Evolutionary conservation across 371 early-diverging fungal genomes (phyloP).

Genomic region (Saksenaea vasiformis): DNA sequence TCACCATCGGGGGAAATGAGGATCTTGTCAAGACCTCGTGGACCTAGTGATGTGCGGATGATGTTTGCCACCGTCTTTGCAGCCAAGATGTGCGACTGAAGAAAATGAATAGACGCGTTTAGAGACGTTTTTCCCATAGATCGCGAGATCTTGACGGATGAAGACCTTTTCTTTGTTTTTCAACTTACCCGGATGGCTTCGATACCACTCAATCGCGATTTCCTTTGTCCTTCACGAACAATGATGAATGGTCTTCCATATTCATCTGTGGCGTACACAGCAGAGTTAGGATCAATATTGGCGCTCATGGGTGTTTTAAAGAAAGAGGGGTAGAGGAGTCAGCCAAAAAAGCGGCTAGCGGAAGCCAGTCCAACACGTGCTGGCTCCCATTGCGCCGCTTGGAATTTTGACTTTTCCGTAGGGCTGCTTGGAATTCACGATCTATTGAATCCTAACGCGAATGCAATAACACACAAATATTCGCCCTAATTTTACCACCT

Average conservation of each 20-base stretch:
- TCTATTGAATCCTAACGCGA: too few relatives aligned
- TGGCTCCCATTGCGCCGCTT: too few relatives aligned
- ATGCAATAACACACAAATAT: too few relatives aligned
- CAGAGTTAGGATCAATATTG: slow-evolving; percentile 40
- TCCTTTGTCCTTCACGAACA: slow-evolving; percentile 91
- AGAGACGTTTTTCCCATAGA: neutral
- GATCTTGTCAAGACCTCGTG: slow-evolving; percentile 99
- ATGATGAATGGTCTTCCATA: slow-evolving; percentile 97
- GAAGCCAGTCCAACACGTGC: neutral
- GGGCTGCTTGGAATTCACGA: too few relatives aligned
- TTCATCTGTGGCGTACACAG: slow-evolving; percentile 82
- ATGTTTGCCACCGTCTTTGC: slow-evolving; percentile 97
- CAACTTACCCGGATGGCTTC: slow-evolving; percentile 90
- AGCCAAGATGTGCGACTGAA: slow-evolving; percentile 96
- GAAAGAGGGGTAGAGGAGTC: neutral
- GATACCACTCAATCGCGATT: slow-evolving; percentile 81
- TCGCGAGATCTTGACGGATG: slow-evolving; percentile 1
- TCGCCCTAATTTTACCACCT: too few relatives aligned
- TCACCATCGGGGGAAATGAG: slow-evolving; percentile 99
- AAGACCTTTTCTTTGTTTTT: neutral
- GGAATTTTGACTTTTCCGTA: too few relatives aligned
- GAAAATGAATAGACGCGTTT: neutral
- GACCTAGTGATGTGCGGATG: slow-evolving; percentile 98
- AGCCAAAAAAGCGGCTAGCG: neutral
- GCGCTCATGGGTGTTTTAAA: slow-evolving; percentile 8